Percentiles rank a stretch among this genome's conserved stretches.
phyloP scores from a whole-genome alignment of 2,329 filamentous ascomycete genomes.

The Pseudogymnoascus sp. region DNA sequence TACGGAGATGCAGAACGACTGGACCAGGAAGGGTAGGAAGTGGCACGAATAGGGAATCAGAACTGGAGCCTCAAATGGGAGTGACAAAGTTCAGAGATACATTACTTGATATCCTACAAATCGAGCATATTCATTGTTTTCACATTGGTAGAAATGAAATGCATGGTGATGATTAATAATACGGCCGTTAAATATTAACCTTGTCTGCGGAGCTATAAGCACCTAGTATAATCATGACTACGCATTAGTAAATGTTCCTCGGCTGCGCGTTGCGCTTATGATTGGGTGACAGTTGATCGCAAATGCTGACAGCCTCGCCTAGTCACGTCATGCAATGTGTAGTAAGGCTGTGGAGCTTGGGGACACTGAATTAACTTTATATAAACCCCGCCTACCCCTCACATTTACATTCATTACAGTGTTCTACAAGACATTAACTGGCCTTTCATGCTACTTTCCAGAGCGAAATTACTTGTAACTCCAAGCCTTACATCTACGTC shows the following conservation, averaged over 20 bases:
- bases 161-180: conserved; percentile 8
- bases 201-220: not conserved
- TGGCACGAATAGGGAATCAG: conserved; percentile 1
- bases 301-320: conserved; percentile 4
- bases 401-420: not conserved
- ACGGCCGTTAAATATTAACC: too few relatives aligned
- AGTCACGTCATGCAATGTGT: conserved; percentile 7
- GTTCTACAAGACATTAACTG: not conserved
- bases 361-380: not conserved
- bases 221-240: not conserved
- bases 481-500: not conserved
- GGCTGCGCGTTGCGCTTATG: not conserved
- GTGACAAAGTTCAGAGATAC: conserved; percentile 5
- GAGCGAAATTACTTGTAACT: not conserved
- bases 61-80: not conserved
- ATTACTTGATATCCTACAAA: conserved; percentile 9
- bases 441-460: conserved; percentile 7
- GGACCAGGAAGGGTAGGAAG: conserved; percentile 4
- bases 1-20: not conserved
- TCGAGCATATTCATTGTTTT: not conserved
- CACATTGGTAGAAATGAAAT: not conserved
- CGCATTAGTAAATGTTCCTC: not conserved
- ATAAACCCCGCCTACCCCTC: not conserved
- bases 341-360: not conserved
- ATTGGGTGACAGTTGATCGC: not conserved